phyloP scores from a whole-genome alignment of 352 stramenopile genomes.

The Globisporangium yorkense region DNA sequence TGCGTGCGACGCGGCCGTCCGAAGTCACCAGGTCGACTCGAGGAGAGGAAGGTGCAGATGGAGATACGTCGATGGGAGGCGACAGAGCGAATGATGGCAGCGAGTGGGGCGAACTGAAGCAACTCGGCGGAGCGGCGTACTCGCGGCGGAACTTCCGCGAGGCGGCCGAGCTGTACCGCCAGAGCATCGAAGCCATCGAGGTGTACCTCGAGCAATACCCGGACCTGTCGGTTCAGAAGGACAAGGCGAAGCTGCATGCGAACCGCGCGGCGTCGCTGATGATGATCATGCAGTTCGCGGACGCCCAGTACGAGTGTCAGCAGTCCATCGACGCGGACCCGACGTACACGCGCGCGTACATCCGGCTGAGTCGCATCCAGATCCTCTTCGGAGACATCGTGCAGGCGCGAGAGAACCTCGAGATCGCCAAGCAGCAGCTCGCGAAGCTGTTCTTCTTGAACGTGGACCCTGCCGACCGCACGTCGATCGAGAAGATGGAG shows the following conservation, averaged over 20 bases:
- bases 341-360: conserved; percentile 67
- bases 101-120: conserved; percentile 62
- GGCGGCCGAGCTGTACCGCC: conserved; percentile 51
- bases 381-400: conserved; percentile 53
- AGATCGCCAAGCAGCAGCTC: conserved; percentile 39
- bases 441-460: conserved; percentile 14
- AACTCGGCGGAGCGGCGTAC: conserved; percentile 45
- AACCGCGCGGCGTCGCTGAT: conserved; percentile 76
- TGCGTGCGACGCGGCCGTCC: conserved; percentile 9
- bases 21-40: background rate
- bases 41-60: conserved; percentile 3
- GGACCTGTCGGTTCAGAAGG: conserved; percentile 35
- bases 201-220: conserved; percentile 23
- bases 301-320: conserved; percentile 66
- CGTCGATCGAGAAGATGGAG: conserved; percentile 53
- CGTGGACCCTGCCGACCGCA: conserved; percentile 31
- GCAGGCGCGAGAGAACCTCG: conserved; percentile 44
- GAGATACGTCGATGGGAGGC: conserved; percentile 14
- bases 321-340: conserved; percentile 58
- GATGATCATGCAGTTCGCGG: conserved; percentile 67
- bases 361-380: conserved; percentile 66
- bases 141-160: conserved; percentile 32
- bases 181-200: conserved; percentile 51
- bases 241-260: conserved; percentile 78
- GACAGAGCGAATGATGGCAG: conserved; percentile 28